Base-by-base conservation (phyloP, 1,284 basidiomycete genomes). In the Tremellales sp. region DNA sequence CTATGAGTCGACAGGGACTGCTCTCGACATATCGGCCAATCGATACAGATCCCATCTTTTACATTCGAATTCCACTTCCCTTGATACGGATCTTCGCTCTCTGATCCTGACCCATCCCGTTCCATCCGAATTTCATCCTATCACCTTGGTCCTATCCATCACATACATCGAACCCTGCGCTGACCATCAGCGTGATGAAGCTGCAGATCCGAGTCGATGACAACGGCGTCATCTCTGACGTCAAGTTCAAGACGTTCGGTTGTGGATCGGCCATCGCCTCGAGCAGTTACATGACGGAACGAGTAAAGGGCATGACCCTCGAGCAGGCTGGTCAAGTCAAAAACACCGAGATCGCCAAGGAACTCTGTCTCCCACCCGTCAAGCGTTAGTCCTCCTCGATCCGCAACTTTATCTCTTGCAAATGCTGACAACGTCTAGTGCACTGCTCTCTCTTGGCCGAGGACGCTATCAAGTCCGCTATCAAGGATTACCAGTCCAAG, bases 321-420 rank as follows among this genome's bases (percentile, higher is more conserved):
- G 93, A 97, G 50, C 88, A 94, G 59, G 96, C 96, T 12, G 89
- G 89, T 50, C 84, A 86, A 68, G 97, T 99, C 68, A 96, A 93
- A 77, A 99, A 99, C 79, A 98, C 94, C 7, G 96, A 98, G 74
- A 98, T 98, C 68, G 96, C 96, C 8, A 93, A 97, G 77, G 93
- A 97, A 75, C 76, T 97, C 15, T 87, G 85, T 65, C 77, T 99
- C 46, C 96, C 96, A 8, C 96, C 96, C 39, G 96, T 99, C 68
- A 99, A 99, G 75, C 81, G 93, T 43, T 87, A 89, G 75, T 91
- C 85, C 61, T 87, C 86, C 29, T 37, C 11, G 17, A 42, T 36
- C 33, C 33, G 29, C 29, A 31, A 10, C 12, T 8, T n/a, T 22
- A 40, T 12, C 17, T 33, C 11, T 7, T 35, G 21, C 21, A 11